Percentiles rank a stretch among this genome's conserved stretches.
These are phyloP conservation scores for Trichocomaceae sp. DNA, from an alignment of 2,329 filamentous ascomycete species.

Conservation along the genomic window DNA sequence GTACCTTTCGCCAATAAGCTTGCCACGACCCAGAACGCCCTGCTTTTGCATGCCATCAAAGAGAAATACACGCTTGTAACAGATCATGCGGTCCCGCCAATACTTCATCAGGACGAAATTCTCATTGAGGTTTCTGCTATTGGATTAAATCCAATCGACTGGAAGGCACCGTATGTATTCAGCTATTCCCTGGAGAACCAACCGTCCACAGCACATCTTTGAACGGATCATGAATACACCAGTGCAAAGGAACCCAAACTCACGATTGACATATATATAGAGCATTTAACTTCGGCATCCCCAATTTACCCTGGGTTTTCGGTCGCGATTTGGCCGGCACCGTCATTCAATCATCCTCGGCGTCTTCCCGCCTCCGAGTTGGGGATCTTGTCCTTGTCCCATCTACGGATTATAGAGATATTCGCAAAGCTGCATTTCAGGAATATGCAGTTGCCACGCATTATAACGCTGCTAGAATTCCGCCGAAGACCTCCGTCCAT, in stretches of 20 bases:
- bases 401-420: conserved; percentile 67
- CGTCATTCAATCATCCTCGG: conserved; percentile 46
- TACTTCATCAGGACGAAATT: conserved; percentile 47
- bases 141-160: conserved; percentile 70
- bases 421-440: conserved; percentile 65
- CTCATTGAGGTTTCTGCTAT: conserved; percentile 59
- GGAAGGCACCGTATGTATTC: conserved; percentile 60
- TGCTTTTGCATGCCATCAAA: conserved; percentile 46
- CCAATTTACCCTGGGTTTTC: conserved; percentile 60
- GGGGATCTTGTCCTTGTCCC: conserved; percentile 48
- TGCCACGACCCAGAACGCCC: conserved; percentile 21
- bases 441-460: conserved; percentile 60
- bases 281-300: conserved; percentile 65
- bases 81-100: conserved; percentile 43
- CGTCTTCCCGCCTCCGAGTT: conserved; percentile 45
- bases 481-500: conserved; percentile 46
- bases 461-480: conserved; percentile 60
- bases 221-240: neutral
- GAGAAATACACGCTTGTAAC: conserved; percentile 45
- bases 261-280: conserved; percentile 33
- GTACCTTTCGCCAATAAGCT: neutral
- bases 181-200: neutral
- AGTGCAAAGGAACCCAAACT: neutral
- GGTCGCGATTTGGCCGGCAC: conserved; percentile 64
- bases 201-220: neutral